Base-by-base conservation (phyloP, 495 filamentous ascomycete species). In the Annulohypoxylon nitens region DNA sequence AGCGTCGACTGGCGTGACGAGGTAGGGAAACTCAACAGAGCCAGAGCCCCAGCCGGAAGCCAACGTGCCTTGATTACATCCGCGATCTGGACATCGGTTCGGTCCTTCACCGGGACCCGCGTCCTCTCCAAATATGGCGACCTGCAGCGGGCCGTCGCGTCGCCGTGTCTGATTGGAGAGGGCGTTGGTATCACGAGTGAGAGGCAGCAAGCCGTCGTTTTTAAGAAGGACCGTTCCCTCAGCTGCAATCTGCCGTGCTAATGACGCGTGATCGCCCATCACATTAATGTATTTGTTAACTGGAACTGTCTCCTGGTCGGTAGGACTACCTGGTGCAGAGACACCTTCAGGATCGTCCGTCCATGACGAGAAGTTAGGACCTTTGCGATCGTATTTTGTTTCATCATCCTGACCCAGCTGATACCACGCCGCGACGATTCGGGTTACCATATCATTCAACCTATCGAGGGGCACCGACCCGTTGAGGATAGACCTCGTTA, bases 321-420 rank as follows among this genome's bases (percentile, higher is more conserved):
- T 83, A 10, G 83, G 78, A 66, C 86, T 95, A 0, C 92, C 93
- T 3, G 87, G 86, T 58, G 93, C 88, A 30, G 91, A 69, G 10
- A 89, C 78, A 30, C 92, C 93, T 60, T 89, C 84, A 59, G 87
- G 80, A 0, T 95, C 89, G 62, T 93, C 80, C 0, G 93, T 95
- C 93, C 93, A 98, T 0, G 92, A 94, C 2, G 93, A 97, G 81
- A 98, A 98, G 80, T 97, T 98, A 10, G 95, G 95, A 2, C 88
- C 90, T 7, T 93, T 81, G 8, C 87, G 88, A 25, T 91, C 87
- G 64, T 89, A 93, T 54, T 83, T 87, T 14, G 83, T 83, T 80
- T 87, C 86, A 57, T 91, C 84, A 75, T 97, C 94, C 80, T 98
- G 95, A 4, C 92, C 89, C 34, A 97, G 81, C 76, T 97, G 93